Evolutionary conservation across 225 moss, liverwort and hornwort genomes (phyloP), one percentile per base, ranked within the genome.

Genomic region (Ulota crispa): DNA sequence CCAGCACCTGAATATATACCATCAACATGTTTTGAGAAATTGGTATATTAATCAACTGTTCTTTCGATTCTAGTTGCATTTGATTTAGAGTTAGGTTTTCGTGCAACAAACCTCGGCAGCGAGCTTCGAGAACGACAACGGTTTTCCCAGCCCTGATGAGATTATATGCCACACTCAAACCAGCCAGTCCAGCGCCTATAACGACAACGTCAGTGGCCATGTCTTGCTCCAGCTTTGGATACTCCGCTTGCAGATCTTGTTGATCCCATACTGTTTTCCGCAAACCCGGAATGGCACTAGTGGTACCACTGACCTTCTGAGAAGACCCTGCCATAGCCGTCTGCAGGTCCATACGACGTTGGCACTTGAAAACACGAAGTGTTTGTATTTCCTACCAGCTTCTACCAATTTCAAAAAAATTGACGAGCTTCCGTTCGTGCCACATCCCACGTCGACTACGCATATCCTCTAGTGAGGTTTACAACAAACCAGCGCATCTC

Each of bases 101-200:
- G 30, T 56, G n/a, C 5, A 12, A 62, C 69, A 28, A 43, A 84
- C 84, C 82, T 79, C 62, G 76, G 69, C 70, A 78, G 19, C 81
- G 84, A 76, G 84, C 71, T 67, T 86, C 86, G 26, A 82, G 81
- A 36, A 84, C 72, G 30, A 80, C 37, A 12, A 84, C 79, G 26
- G 64, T 76, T 59, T 89, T 86, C 8, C 82, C 81, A 10, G 73
- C 81, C 50, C 71, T 77, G 69, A 86, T 53, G 23, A 89, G 84
- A n/a, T 86, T 85, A 53, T 85, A 86, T 26, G 85, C 85, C 42
- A 83, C 83, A 52, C 78, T 86, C 36, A 82, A 72, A 16, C 88
- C 83, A 72, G 85, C 85, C 61, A 88, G 73, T 57, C 85, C 85
- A 53, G 80, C 88, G 8, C 86, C 89, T 27, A 86, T 79, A 31